Evolutionary conservation across 192 early-diverging fungal species (phyloP).

Genomic region (Entomortierella chlamydospora): DNA sequence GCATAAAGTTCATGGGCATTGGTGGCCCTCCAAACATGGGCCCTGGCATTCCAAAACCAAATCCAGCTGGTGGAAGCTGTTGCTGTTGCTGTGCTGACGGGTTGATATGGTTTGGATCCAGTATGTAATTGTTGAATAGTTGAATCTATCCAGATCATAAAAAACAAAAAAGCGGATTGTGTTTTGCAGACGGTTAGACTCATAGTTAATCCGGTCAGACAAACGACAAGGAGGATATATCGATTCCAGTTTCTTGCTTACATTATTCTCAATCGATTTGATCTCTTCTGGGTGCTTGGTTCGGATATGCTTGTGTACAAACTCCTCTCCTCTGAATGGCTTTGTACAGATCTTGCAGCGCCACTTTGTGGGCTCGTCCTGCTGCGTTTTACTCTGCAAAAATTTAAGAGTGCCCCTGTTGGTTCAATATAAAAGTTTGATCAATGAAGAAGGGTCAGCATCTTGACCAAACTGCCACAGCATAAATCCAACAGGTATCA

Average conservation of each 20-base stretch:
- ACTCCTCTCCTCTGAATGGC: conserved; percentile 93
- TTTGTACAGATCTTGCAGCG: conserved; percentile 92
- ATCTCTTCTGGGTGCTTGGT: conserved; percentile 87
- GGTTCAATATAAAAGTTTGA: background rate
- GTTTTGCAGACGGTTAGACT: no score
- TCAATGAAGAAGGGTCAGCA: background rate
- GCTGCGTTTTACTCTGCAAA: conserved; percentile 60
- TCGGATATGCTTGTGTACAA: conserved; percentile 94
- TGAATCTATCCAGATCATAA: conserved; percentile 46
- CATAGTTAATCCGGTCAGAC: no score
- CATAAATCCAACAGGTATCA: background rate
- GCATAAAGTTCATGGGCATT: conserved; percentile 55
- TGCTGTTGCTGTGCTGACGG: conserved; percentile 54
- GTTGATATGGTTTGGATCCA: conserved; percentile 84
- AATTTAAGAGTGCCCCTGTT: conserved; percentile 64
- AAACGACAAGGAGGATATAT: no score
- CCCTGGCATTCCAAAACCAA: conserved; percentile 29
- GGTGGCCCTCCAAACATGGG: conserved; percentile 42
- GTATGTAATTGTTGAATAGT: conserved; percentile 91
- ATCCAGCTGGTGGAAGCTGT: conserved; percentile 30
- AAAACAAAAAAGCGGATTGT: background rate
- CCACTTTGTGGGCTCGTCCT: conserved; percentile 84
- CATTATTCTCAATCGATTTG: conserved; percentile 70
- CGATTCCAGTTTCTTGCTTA: conserved; percentile 9
- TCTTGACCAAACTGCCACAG: background rate